Percentiles rank a stretch among this genome's conserved stretches.
These are phyloP conservation scores for Phytophthora ohioensis DNA, from an alignment of 352 stramenopile genomes.

Conservation along the genomic window DNA sequence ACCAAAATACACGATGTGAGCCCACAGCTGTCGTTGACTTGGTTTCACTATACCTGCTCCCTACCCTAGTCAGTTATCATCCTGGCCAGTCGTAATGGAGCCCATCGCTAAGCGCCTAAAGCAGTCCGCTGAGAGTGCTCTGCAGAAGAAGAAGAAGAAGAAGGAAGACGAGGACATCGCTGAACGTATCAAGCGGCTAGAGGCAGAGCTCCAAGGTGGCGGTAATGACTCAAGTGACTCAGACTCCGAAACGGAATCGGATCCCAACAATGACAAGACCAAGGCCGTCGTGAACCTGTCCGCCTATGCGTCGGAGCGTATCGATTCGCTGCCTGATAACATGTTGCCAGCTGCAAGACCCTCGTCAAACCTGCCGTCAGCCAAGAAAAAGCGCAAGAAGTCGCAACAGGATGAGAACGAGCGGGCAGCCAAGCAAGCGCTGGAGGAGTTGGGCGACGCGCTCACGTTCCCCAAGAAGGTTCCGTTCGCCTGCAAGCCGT, in stretches of 20 bases:
- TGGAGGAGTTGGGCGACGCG: conserved; percentile 52
- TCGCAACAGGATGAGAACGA: conserved; percentile 42
- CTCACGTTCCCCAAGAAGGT: conserved; percentile 77
- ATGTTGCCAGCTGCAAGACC: conserved; percentile 55
- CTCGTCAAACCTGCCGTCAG: conserved; percentile 30
- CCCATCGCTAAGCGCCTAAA: conserved; percentile 87
- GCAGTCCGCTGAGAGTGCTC: conserved; percentile 73
- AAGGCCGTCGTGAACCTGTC: conserved; percentile 71
- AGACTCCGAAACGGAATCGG: conserved; percentile 32
- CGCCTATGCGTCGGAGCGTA: conserved; percentile 66
- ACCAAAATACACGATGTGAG: neutral
- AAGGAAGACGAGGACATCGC: conserved; percentile 64
- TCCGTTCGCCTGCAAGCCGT: conserved; percentile 86
- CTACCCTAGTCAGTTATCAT: conserved; percentile 23
- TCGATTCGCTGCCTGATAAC: conserved; percentile 66
- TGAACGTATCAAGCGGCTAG: conserved; percentile 72
- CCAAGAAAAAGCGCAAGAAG: conserved; percentile 56
- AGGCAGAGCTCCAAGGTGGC: conserved; percentile 67
- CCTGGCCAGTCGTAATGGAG: conserved; percentile 57
- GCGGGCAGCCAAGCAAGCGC: conserved; percentile 33
- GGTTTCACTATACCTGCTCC: conserved; percentile 29
- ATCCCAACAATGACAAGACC: conserved; percentile 32
- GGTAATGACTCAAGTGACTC: conserved; percentile 44
- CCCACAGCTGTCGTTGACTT: conserved; percentile 23
- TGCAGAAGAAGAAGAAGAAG: conserved; percentile 36